Conservation (phyloP, 2,329 filamentous ascomycete genomes). For the Aureobasidium sp. region DNA sequence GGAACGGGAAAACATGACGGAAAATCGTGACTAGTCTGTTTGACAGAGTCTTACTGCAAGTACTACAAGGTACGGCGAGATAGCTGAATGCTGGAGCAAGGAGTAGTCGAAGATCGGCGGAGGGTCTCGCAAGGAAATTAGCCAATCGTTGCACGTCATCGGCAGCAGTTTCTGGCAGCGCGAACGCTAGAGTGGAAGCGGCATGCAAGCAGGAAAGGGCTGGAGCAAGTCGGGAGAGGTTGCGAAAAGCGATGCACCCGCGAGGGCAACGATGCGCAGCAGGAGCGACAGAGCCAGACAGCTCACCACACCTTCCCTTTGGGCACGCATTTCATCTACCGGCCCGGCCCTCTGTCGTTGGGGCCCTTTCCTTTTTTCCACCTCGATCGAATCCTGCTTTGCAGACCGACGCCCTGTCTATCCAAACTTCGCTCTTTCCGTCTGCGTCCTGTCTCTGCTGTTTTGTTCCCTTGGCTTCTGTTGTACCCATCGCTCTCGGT, state of each 20-base stretch:
- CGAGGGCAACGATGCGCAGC: not conserved
- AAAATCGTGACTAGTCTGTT: not conserved
- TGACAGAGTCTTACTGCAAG: not conserved
- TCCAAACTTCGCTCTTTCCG: not conserved
- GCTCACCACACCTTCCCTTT: not conserved
- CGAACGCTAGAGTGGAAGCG: slow-evolving; percentile 2
- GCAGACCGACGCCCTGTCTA: not conserved
- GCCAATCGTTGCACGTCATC: slow-evolving; percentile 10
- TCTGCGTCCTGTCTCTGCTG: not conserved
- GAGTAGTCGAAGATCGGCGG: slow-evolving; percentile 1
- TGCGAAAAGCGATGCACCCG: not conserved
- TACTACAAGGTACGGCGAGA: not conserved
- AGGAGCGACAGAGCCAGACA: not conserved
- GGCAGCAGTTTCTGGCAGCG: slow-evolving; percentile 1
- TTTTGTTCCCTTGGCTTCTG: not conserved
- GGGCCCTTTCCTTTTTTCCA: not conserved
- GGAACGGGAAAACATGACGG: not conserved
- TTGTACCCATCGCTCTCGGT: not conserved
- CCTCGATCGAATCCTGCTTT: not conserved
- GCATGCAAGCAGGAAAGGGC: slow-evolving; percentile 2
- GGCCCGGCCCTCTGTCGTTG: not conserved
- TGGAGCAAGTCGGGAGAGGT: not conserved
- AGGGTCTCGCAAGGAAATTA: not conserved
- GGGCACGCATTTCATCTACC: slow-evolving; percentile 1
- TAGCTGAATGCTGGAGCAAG: not conserved